Evolutionary conservation across 352 stramenopile species (phyloP), one percentile per base, ranked within the genome.

Genomic region (Pythium phragmiticola): DNA sequence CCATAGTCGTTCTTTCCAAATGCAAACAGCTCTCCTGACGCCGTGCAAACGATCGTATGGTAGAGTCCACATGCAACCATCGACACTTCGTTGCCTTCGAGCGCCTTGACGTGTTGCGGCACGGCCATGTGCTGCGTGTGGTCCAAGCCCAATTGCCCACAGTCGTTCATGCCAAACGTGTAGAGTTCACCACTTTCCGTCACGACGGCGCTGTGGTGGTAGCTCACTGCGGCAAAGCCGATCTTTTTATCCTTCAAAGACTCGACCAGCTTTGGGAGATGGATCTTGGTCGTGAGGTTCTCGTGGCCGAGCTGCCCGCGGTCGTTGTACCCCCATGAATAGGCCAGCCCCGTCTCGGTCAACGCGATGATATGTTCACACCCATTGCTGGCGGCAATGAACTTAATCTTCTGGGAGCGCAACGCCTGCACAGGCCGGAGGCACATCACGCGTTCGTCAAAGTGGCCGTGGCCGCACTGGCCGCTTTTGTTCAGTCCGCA

Each of bases 111-210:
- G n/a, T 83, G 66, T 57, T 93, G 84, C 1, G 87, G 86, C 0
- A 75, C 81, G 8, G 81, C 77, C 52, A 89, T 78, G 48, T 94
- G 81, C 37, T 91, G 81, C 12, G 84, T 94, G 56, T 92, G 80
- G 60, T 96, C 86, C 12, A 92, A 70, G 6, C 86, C 87, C 33
- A 96, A 74, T 43, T 96, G 87, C 6, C 87, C 87, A 59, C 86
- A 96, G 70, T 96, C 87, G 34, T 96, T 96, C 86, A 94, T 94
- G 13, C 87, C 88, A 63, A 95, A 96, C 8, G 87, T 91, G 68
- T 90, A 96, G 4, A 96, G 66, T 39, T 94, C 83, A 1, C 88
- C 86, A 8, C 60, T 69, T 17, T 92, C 81, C 0, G 84, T 89
- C 53, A 94, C 66, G 26, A 95, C 68, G 13, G 84, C 86, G 50